Percentiles rank a stretch among this genome's conserved stretches.
Evolutionary conservation across 2,329 filamentous ascomycete species (phyloP).

Genomic region (Botrytis pseudocinerea): DNA sequence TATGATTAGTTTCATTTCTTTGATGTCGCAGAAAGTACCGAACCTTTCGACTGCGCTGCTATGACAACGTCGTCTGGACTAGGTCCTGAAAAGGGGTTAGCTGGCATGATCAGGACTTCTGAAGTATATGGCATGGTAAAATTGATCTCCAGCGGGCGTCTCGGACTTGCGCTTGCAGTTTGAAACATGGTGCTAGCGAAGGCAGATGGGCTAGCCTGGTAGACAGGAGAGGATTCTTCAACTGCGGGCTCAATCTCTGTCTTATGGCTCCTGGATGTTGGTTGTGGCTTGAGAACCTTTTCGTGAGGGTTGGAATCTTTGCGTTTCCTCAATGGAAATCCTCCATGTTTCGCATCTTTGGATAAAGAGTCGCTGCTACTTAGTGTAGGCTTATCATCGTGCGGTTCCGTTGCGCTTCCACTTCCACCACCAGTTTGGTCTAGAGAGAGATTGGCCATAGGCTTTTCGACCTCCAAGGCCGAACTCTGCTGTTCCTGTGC

Average conservation of each 20-base stretch:
- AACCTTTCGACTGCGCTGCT: conserved; percentile 87
- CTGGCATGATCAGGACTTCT: conserved; percentile 44
- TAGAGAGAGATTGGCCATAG: conserved; percentile 34
- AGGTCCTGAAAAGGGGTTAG: conserved; percentile 74
- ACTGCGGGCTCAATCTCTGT: conserved; percentile 11
- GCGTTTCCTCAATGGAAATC: conserved; percentile 39
- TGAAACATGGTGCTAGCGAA: conserved; percentile 49
- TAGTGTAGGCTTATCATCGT: background rate
- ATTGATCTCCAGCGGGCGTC: conserved; percentile 28
- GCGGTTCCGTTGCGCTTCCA: background rate
- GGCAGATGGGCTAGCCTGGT: conserved; percentile 42
- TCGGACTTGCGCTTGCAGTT: conserved; percentile 26
- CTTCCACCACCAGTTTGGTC: conserved; percentile 1
- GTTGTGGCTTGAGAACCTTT: conserved; percentile 31
- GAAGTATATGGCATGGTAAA: conserved; percentile 46
- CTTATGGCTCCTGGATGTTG: conserved; percentile 12
- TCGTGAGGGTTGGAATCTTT: conserved; percentile 41
- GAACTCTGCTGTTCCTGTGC: conserved; percentile 58
- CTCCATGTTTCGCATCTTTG: conserved; percentile 26
- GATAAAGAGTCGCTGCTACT: conserved; percentile 5
- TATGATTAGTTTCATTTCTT: conserved; percentile 43
- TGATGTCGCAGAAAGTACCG: conserved; percentile 45
- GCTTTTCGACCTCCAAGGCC: conserved; percentile 33
- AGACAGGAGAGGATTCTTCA: conserved; percentile 28
- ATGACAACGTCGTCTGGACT: conserved; percentile 91